A percentile compares a stretch with the other conserved stretches of the same genome.
Evolutionary conservation across 495 filamentous ascomycete genomes (phyloP).

Genomic region (Chaetomidium leptoderma): DNA sequence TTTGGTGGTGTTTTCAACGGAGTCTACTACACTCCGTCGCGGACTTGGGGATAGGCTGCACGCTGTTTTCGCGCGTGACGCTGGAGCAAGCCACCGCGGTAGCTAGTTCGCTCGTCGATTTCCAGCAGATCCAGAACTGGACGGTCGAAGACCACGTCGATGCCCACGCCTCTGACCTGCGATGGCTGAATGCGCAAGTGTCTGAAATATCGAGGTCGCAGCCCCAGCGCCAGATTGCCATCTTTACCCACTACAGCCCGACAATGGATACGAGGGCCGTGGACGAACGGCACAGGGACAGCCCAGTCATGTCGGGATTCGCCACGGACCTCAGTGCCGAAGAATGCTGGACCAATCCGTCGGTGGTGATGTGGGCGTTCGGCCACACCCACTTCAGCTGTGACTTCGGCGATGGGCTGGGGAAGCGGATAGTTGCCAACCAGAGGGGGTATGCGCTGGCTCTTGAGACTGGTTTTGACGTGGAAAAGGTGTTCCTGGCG

Average conservation of each 20-base stretch:
- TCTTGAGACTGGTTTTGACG: not conserved
- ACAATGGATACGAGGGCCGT: slow-evolving; percentile 32
- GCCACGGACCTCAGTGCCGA: slow-evolving; percentile 38
- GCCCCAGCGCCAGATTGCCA: slow-evolving; percentile 40
- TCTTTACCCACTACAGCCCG: slow-evolving; percentile 53
- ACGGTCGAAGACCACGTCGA: slow-evolving; percentile 41
- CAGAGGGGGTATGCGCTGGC: slow-evolving; percentile 30
- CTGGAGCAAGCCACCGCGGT: slow-evolving; percentile 26
- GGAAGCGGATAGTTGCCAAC: slow-evolving; percentile 27
- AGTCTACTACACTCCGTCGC: too few species aligned
- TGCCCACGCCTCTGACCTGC: slow-evolving; percentile 41
- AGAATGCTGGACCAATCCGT: slow-evolving; percentile 41
- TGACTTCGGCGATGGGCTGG: slow-evolving; percentile 17
- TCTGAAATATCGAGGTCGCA: slow-evolving; percentile 22
- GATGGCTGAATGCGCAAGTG: slow-evolving; percentile 50
- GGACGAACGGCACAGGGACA: slow-evolving; percentile 42
- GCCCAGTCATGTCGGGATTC: slow-evolving; percentile 40
- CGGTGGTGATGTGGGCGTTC: slow-evolving; percentile 51
- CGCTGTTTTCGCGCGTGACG: slow-evolving; percentile 40
- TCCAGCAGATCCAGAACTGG: slow-evolving; percentile 48
- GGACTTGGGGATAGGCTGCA: too few species aligned
- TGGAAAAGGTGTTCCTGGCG: not conserved
- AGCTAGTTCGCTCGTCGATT: slow-evolving; percentile 43
- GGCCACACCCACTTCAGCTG: slow-evolving; percentile 52
- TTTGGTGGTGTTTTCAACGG: too few species aligned